Evolutionary conservation across 306 rosid genomes (phyloP), one percentile per base, ranked within the genome.

Genomic region (Glycine latifolia): DNA sequence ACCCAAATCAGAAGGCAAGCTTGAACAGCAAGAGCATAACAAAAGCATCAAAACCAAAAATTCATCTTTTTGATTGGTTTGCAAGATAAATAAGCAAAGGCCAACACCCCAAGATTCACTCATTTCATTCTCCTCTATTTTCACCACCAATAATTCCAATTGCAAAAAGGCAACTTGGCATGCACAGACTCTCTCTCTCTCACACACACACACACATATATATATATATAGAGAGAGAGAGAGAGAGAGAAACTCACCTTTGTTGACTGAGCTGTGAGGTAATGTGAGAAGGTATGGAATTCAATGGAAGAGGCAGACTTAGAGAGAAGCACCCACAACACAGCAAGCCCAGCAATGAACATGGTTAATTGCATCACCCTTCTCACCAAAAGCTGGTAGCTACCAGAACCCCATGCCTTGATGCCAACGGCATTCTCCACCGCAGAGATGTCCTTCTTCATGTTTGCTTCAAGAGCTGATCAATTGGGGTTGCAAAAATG

Each of bases 221-320:
- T 26, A 26, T 26, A 26, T 0, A 26, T 0, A 26, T 0, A 1
- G 31, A 26, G 31, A 26, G 31, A 26, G 20, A 20, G 20, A 11
- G 0, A 67, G 0, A 20, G 10, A 72, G 53, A 47, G 70, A 65
- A 2, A 63, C 47, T 53, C 0, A 78, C 88, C 81, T 72, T 9
- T 16, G 78, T 3, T 4, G 87, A 86, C 3, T 8, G 6, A 76
- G 67, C 67, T 47, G 4, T 26, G 76, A 75, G 53, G 74, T 86
- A 63, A 52, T 15, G 46, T 7, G 87, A 72, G 60, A 76, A 52
- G 26, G 75, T 26, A 13, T 78, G 79, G 49, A 85, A 80, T 14
- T 72, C 76, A 50, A 84, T 80, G 33, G 88, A 84, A 41, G 72
- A 46, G 48, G 73, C 82, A 47, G 83, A 47, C 62, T 79, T 86